Conservation (phyloP, 2,329 filamentous ascomycete genomes). For the Sporothrix variecibatus region DNA sequence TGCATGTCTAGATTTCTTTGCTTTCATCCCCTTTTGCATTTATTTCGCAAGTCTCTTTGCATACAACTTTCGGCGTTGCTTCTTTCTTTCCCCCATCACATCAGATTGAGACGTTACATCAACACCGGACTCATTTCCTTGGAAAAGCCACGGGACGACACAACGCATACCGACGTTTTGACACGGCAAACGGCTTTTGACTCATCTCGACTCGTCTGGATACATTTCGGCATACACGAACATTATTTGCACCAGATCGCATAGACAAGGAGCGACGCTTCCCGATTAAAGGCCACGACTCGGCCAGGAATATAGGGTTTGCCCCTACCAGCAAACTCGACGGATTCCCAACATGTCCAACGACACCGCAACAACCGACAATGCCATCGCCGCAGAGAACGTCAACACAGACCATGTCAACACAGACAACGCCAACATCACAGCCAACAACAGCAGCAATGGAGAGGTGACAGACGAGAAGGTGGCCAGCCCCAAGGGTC, state of each 20-base stretch:
- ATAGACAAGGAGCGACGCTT: background rate
- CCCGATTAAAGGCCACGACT: background rate
- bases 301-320: background rate
- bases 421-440: background rate
- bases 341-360: background rate
- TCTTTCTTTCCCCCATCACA: background rate
- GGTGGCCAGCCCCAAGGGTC: background rate
- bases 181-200: background rate
- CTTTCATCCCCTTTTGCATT: background rate
- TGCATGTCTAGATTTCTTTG: background rate
- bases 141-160: background rate
- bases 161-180: background rate
- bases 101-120: background rate
- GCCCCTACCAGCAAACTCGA: background rate
- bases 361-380: background rate
- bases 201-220: background rate
- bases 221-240: background rate
- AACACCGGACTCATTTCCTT: background rate
- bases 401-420: background rate
- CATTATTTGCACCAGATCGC: background rate
- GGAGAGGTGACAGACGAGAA: background rate
- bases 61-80: background rate
- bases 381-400: background rate
- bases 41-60: background rate
- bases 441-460: constrained; percentile 6